phyloP scores from a whole-genome alignment of 2,329 filamentous ascomycete genomes.

The Aspergillus amoenus region DNA sequence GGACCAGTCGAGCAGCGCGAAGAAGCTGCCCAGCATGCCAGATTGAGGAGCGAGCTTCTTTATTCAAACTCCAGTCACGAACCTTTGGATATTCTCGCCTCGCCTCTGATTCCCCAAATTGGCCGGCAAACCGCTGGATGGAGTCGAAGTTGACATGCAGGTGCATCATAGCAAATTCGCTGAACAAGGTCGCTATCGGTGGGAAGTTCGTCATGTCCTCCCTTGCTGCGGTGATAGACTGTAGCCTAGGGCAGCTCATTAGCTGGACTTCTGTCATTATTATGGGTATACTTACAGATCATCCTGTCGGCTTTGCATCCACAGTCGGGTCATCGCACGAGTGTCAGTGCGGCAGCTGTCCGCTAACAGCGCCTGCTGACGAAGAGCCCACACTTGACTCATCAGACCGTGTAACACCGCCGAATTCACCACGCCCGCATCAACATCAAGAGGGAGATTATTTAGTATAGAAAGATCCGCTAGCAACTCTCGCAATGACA shows the following conservation, averaged over 20 bases:
- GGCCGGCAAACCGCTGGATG: slow-evolving; percentile 5
- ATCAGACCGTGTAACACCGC: slow-evolving; percentile 1
- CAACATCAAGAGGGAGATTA: neutral
- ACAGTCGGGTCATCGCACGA: neutral
- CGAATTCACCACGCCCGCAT: neutral
- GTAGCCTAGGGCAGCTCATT: neutral
- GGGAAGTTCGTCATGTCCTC: neutral
- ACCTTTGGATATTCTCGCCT: slow-evolving; percentile 4
- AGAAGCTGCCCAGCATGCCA: slow-evolving; percentile 7
- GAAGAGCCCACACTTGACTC: slow-evolving; percentile 5
- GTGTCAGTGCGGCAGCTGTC: neutral
- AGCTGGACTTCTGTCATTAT: neutral
- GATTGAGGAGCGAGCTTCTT: neutral
- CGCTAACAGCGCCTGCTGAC: slow-evolving; percentile 1
- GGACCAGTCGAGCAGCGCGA: neutral
- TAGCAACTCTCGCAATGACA: neutral
- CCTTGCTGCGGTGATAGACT: neutral
- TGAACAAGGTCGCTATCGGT: neutral
- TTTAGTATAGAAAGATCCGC: neutral
- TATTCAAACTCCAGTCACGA: neutral
- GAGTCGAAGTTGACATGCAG: slow-evolving; percentile 2
- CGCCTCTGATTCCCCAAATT: slow-evolving; percentile 5
- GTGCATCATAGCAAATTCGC: slow-evolving; percentile 5
- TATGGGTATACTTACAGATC: neutral
- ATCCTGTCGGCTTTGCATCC: slow-evolving; percentile 6